These are phyloP conservation scores for Candida boleticola DNA, from an alignment of 805 yeast species.

Conservation along the genomic window DNA sequence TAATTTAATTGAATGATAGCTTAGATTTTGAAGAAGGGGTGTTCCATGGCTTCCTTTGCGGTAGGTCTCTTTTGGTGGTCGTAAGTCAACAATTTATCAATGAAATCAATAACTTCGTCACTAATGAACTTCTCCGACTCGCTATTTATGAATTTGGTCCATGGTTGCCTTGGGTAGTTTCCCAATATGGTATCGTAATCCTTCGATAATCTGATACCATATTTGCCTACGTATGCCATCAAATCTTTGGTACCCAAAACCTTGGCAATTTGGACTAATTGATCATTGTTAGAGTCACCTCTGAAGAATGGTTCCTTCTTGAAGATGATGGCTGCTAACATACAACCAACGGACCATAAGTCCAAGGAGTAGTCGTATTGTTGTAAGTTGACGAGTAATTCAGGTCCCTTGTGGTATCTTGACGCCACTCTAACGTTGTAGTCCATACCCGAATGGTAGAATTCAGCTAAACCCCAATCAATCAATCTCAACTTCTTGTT, in stretches of 20 bases:
- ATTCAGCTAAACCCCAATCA: constrained; percentile 96
- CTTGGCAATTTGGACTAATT: constrained; percentile 83
- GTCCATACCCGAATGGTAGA: constrained; percentile 85
- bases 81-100: constrained; percentile 71
- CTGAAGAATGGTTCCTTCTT: constrained; percentile 91
- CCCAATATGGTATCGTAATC: constrained; percentile 76
- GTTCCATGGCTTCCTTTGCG: constrained; percentile 84
- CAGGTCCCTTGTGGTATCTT: constrained; percentile 90
- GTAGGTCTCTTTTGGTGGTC: constrained; percentile 88
- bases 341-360: constrained; percentile 89
- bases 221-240: constrained; percentile 62
- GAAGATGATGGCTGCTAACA: constrained; percentile 85
- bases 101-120: constrained; percentile 61
- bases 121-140: constrained; percentile 51
- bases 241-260: constrained; percentile 84
- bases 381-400: constrained; percentile 75
- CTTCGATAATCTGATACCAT: constrained; percentile 64
- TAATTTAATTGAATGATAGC: too few relatives aligned
- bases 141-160: constrained; percentile 60
- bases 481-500: constrained; percentile 63
- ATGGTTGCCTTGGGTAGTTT: constrained; percentile 62
- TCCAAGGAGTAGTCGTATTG: constrained; percentile 87
- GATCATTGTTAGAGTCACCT: constrained; percentile 89
- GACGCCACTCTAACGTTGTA: constrained; percentile 92
- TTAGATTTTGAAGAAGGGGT: constrained; percentile 53